A percentile compares a stretch with the other conserved stretches of the same genome.
These are phyloP conservation scores for Pseudocercospora cruenta DNA, from an alignment of 2,329 filamentous ascomycete genomes.

Conservation along the genomic window DNA sequence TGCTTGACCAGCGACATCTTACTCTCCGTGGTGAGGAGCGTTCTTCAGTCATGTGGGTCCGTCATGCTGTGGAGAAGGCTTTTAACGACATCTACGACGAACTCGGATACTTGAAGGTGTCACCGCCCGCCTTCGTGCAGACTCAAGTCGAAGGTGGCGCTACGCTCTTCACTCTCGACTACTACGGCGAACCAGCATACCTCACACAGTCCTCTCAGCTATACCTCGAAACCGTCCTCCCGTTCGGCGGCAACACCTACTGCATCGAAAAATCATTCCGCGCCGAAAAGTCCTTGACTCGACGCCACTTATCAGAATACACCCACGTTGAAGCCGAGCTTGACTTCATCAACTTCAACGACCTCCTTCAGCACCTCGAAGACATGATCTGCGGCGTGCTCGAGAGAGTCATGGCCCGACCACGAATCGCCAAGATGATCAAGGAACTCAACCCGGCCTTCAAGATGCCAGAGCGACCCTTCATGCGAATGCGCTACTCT, in stretches of 20 bases:
- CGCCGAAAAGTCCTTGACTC: constrained; percentile 92
- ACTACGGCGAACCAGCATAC: constrained; percentile 89
- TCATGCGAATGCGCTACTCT: constrained; percentile 90
- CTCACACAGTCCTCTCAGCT: constrained; percentile 96
- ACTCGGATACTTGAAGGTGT: constrained; percentile 77
- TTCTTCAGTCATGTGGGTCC: constrained; percentile 84
- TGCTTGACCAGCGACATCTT: constrained; percentile 82
- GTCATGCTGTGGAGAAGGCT: constrained; percentile 76
- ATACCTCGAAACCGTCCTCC: constrained; percentile 93
- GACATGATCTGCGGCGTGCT: constrained; percentile 85
- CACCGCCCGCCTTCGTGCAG: constrained; percentile 87
- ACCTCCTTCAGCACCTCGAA: constrained; percentile 86
- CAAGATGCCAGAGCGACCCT: constrained; percentile 77
- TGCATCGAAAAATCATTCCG: constrained; percentile 99
- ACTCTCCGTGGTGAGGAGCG: constrained; percentile 82
- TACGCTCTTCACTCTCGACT: constrained; percentile 86
- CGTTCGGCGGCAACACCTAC: constrained; percentile 91
- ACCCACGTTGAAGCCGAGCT: constrained; percentile 96
- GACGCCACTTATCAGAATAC: constrained; percentile 93
- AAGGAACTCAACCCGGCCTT: constrained; percentile 91
- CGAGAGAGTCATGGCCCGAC: constrained; percentile 73
- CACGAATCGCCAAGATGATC: constrained; percentile 71
- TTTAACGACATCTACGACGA: constrained; percentile 81
- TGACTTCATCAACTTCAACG: constrained; percentile 91
- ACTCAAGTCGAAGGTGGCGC: constrained; percentile 92